A percentile compares a stretch with the other conserved stretches of the same genome.
These are phyloP conservation scores for Coriaria nepalensis DNA, from an alignment of 306 rosid genomes.

Conservation along the genomic window DNA sequence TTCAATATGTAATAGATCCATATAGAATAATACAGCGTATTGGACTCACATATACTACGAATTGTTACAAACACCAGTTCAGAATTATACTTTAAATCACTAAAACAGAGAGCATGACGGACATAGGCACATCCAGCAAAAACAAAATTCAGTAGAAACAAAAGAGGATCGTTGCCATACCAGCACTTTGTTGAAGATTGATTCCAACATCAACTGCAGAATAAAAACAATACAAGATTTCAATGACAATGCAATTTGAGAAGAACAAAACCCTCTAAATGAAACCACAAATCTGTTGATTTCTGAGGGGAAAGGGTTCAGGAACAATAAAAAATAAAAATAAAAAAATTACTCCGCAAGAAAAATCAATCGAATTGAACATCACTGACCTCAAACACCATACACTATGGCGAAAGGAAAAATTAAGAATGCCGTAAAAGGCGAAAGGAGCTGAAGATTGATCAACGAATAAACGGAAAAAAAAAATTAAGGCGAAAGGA, in stretches of 20 bases:
- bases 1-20: too few relatives aligned
- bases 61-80: too few relatives aligned
- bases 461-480: neutral
- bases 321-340: too few relatives aligned
- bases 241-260: constrained; percentile 2
- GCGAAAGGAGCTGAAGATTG: neutral
- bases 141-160: neutral
- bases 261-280: neutral
- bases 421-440: neutral
- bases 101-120: neutral
- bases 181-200: constrained; percentile 97
- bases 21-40: too few relatives aligned
- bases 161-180: constrained; percentile 25
- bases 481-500: constrained; percentile 4
- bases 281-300: neutral
- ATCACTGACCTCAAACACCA: too few relatives aligned
- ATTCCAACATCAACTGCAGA: constrained; percentile 92
- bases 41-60: too few relatives aligned
- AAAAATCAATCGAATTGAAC: too few relatives aligned
- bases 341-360: too few relatives aligned
- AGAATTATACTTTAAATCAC: too few relatives aligned
- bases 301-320: too few relatives aligned
- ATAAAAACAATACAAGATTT: neutral
- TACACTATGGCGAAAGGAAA: neutral
- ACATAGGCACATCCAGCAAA: neutral